These are phyloP conservation scores for Ilex paraguariensis DNA, from an alignment of 305 asterid species.

Conservation along the genomic window DNA sequence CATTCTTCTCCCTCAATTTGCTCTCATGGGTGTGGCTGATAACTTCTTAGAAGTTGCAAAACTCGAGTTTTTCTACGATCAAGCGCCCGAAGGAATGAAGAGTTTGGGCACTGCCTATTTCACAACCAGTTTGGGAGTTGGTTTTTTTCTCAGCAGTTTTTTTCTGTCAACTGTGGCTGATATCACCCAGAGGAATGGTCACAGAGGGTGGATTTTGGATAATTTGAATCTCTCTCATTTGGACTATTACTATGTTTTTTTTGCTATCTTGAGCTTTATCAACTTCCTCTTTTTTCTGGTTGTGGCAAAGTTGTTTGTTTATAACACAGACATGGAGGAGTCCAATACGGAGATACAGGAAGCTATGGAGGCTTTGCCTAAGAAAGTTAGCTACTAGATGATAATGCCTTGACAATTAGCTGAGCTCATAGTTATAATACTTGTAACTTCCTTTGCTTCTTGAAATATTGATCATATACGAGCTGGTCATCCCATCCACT, in stretches of 20 bases:
- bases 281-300: too few relatives aligned
- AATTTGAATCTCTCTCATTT: slow-evolving; percentile 49
- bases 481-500: too few relatives aligned
- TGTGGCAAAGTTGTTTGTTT: too few relatives aligned
- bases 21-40: slow-evolving; percentile 36
- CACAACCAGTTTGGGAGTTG: slow-evolving; percentile 46
- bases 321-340: too few relatives aligned
- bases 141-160: slow-evolving; percentile 50
- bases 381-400: too few relatives aligned
- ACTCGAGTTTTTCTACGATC: slow-evolving; percentile 55
- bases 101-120: slow-evolving; percentile 48
- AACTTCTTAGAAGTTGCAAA: slow-evolving; percentile 44
- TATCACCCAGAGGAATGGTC: slow-evolving; percentile 26
- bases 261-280: slow-evolving; percentile 17
- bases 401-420: too few relatives aligned
- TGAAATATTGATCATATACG: too few relatives aligned
- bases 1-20: slow-evolving; percentile 57
- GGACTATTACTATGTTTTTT: slow-evolving; percentile 53
- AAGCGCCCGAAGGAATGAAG: slow-evolving; percentile 45
- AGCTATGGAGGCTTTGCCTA: too few relatives aligned
- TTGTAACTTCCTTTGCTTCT: too few relatives aligned
- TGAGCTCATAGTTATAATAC: too few relatives aligned
- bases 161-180: slow-evolving; percentile 36
- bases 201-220: slow-evolving; percentile 44
- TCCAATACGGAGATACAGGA: too few relatives aligned